phyloP scores from a whole-genome alignment of 805 yeast species.

The Zygosaccharomyces kombuchaensis region DNA sequence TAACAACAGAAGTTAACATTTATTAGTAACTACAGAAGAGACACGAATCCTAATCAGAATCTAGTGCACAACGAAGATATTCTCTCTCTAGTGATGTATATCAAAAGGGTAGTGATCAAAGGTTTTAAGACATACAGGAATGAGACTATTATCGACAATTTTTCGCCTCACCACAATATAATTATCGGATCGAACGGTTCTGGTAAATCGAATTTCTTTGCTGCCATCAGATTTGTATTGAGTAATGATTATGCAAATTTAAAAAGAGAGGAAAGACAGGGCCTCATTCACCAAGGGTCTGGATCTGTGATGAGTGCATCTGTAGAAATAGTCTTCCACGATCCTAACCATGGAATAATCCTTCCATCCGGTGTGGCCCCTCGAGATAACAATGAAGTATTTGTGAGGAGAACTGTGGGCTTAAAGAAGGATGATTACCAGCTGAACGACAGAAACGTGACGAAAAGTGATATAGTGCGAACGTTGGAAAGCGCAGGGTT shows the following conservation, averaged over 20 bases:
- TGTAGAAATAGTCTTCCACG: slow-evolving; percentile 86
- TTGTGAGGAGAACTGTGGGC: slow-evolving; percentile 86
- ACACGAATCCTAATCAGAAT: not conserved
- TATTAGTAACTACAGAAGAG: not conserved
- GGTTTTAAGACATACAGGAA: slow-evolving; percentile 93
- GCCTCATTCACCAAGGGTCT: slow-evolving; percentile 84
- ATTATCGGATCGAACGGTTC: slow-evolving; percentile 93
- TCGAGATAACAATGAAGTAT: slow-evolving; percentile 54
- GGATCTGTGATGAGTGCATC: slow-evolving; percentile 88
- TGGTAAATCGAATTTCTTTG: slow-evolving; percentile 92
- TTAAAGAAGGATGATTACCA: slow-evolving; percentile 88
- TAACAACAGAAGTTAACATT: not conserved
- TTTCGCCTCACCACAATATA: slow-evolving; percentile 82
- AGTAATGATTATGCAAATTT: slow-evolving; percentile 86
- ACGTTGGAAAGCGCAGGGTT: slow-evolving; percentile 89
- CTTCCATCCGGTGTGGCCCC: slow-evolving; percentile 40
- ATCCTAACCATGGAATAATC: slow-evolving; percentile 70
- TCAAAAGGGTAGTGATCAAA: slow-evolving; percentile 63
- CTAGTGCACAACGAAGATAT: not conserved
- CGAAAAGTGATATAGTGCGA: slow-evolving; percentile 75
- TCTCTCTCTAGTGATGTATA: slow-evolving; percentile 32
- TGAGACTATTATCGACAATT: slow-evolving; percentile 67
- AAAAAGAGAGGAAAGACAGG: slow-evolving; percentile 80
- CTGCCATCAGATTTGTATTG: slow-evolving; percentile 88
- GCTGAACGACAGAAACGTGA: slow-evolving; percentile 71